Percentiles rank a stretch among this genome's conserved stretches.
Evolutionary conservation across 495 filamentous ascomycete species (phyloP).

Genomic region (Talaromyces nanjingensis): DNA sequence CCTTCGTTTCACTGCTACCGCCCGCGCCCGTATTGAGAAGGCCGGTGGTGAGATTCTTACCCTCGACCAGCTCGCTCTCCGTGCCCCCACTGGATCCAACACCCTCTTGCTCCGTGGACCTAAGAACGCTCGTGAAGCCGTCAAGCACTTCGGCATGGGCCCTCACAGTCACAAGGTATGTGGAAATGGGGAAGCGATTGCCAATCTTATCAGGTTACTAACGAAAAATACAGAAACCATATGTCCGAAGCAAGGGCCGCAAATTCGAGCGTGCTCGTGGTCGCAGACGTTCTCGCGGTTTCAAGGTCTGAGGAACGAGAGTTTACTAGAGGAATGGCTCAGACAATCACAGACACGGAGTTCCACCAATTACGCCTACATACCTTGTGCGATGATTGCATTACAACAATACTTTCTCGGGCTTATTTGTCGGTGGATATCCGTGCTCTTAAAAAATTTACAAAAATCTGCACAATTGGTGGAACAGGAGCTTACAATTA

Average conservation of each 20-base stretch:
- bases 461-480: slow-evolving; percentile 6
- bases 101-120: slow-evolving; percentile 91
- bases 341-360: neutral
- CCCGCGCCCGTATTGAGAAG: slow-evolving; percentile 83
- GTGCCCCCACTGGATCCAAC: slow-evolving; percentile 88
- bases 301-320: slow-evolving; percentile 77
- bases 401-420: neutral
- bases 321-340: slow-evolving; percentile 7
- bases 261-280: slow-evolving; percentile 99
- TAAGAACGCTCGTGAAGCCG: slow-evolving; percentile 92
- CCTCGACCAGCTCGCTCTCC: slow-evolving; percentile 89
- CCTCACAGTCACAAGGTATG: slow-evolving; percentile 94
- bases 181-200: slow-evolving; percentile 10
- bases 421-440: neutral
- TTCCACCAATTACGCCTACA: neutral
- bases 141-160: slow-evolving; percentile 98
- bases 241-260: slow-evolving; percentile 94
- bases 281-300: slow-evolving; percentile 89
- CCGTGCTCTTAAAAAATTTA: neutral
- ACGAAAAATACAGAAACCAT: slow-evolving; percentile 62
- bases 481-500: neutral
- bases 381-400: neutral
- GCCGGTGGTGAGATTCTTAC: slow-evolving; percentile 92
- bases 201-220: slow-evolving; percentile 20
- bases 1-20: slow-evolving; percentile 91